Evolutionary conservation across 208 protist genomes (phyloP).

Genomic region (Trypanosoma avium): DNA sequence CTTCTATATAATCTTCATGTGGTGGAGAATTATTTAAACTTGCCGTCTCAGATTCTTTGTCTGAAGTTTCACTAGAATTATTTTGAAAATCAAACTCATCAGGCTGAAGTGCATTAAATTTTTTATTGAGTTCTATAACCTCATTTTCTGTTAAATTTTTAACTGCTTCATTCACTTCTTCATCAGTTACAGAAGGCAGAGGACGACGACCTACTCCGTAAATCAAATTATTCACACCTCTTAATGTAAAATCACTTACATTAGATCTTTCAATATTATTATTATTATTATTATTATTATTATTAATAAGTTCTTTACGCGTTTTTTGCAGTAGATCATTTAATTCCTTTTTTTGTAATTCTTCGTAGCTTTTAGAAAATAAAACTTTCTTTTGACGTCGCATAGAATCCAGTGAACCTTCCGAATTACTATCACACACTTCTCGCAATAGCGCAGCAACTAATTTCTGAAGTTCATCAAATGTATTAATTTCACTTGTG

Average conservation of each 20-base stretch:
- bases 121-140: slow-evolving; percentile 2
- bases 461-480: too few species aligned
- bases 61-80: not conserved
- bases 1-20: too few species aligned
- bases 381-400: not conserved
- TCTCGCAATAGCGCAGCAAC: too few species aligned
- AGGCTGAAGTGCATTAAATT: slow-evolving; percentile 13
- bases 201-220: slow-evolving; percentile 15
- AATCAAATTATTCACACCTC: not conserved
- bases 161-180: slow-evolving; percentile 21
- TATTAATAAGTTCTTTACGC: not conserved
- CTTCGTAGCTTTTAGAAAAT: not conserved
- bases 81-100: slow-evolving; percentile 5
- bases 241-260: not conserved
- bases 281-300: too few species aligned
- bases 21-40: not conserved
- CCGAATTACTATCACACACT: too few species aligned
- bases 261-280: too few species aligned
- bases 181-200: slow-evolving; percentile 24
- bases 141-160: slow-evolving; percentile 14
- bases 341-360: not conserved
- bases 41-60: not conserved
- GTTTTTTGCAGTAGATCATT: not conserved
- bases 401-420: too few species aligned
- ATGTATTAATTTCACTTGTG: too few species aligned